Base-by-base conservation (phyloP, 306 rosid species). In the Astragalus membranaceus region DNA sequence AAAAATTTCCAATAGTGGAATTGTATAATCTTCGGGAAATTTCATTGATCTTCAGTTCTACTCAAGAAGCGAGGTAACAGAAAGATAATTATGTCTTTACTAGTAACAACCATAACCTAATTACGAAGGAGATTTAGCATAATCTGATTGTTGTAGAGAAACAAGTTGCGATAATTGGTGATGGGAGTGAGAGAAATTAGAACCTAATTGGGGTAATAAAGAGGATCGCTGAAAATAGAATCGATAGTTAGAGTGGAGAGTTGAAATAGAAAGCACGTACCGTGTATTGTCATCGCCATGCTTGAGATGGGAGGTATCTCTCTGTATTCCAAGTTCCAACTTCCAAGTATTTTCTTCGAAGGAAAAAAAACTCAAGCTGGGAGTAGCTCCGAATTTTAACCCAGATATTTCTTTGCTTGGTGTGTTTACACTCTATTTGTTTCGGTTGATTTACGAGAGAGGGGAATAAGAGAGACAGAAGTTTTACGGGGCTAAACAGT, bases 231-330 rank as follows among this genome's bases (percentile, higher is more conserved):
- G 35, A 51, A 44, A 33, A 20, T 39, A 5, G 12, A 58, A 33
- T 33, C 11, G 54, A 49, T 10, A 42, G 67, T 33, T 51, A 32
- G 81, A 65, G 64, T 32, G 20, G 6, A 30, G 47, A 60, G 69
- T 30, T n/a, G 7, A 70, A 78, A 58, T 11, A 16, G 73, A 70
- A 26, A 70, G 16, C 8, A 37, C 44, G 7, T 56, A 82, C 86
- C 86, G 46, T 82, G 86, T 37, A 82, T 3, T 32, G 86, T 82
- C 86, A 82, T 82, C 65, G 86, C 83, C 86, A 82, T 82, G 71
- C 12, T 65, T 58, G 55, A 69, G 71, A 57, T 51, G 63, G 49
- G 47, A 9, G 69, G 50, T 64, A 1, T 7, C 54, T 32, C 41
- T 33, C 29, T 37, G 43, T 8, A 2, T 51, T 15, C 53, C 61